Evolutionary conservation across 2,329 filamentous ascomycete species (phyloP), one percentile per base, ranked within the genome.

Genomic region (Colletotrichum eleusines): DNA sequence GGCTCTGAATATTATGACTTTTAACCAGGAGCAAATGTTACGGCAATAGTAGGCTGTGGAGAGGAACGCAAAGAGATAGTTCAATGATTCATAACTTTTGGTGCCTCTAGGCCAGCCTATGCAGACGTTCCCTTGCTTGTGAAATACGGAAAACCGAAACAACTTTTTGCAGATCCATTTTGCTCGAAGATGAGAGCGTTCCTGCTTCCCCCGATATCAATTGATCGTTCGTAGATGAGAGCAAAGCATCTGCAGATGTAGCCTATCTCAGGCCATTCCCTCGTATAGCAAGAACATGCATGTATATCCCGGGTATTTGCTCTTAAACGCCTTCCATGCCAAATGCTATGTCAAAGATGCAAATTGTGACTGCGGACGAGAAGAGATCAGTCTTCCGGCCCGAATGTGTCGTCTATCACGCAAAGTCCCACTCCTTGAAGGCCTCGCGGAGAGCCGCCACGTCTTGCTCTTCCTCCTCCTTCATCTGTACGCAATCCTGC

Each of bases 371-470:
- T 33, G n/a, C 46, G 20, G n/a, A 6, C 44, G 6, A 40, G 31
- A 18, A 28, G 18, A 26, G n/a, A 5, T 7, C 26, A n/a, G 16
- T 20, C 12, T 18, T 16, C 6, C n/a, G 26, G 26, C 11, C 18
- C 33, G n/a, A 20, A 38, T 9, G 23, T 11, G 23, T 12, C 20
- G 33, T 8, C 35, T 38, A 75, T 60, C 76, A 61, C 18, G 93
- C 92, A 79, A 98, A 98, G 80, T 99, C 95, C 87, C 93, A 98
- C 40, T 89, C 85, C 81, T 93, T 91, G 78, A 97, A 99, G 1
- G 91, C 91, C 74, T 88, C 85, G 76, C 95, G 94, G 81, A 98
- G 97, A 12, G 87, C 88, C 64, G 90, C 88, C 2, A 92, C 93
- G 79, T 98, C 95, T 54, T 85, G 85, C 65, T 87, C 90, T 83